Evolutionary conservation across 352 stramenopile species (phyloP), one percentile per base, ranked within the genome.

Genomic region (Phytophthora foliorum): DNA sequence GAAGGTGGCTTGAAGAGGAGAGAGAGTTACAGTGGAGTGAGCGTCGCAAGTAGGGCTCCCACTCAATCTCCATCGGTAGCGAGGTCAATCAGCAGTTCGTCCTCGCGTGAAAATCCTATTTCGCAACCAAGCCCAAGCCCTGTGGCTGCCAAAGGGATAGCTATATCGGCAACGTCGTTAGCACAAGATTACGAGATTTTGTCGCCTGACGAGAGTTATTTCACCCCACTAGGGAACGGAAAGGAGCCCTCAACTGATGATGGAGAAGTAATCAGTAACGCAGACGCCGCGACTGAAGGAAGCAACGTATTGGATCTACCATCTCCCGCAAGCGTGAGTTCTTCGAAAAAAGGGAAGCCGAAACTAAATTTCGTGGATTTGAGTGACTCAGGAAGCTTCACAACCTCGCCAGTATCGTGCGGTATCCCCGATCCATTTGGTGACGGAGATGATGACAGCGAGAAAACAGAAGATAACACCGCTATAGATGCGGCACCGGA

Each of bases 171-270:
- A 27, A 71, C 71, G 2, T 75, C 63, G 11, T 66, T 70, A 61
- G 57, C 57, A 13, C 69, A 77, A 60, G 72, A 78, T 25, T 72
- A 72, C 34, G 64, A 83, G 16, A 61, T 79, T 32, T 46, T 68
- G 19, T 73, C 54, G 16, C 57, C 54, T 10, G 42, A 71, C 3
- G 64, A 78, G 14, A 39, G 32, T 3, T 70, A 63, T 60, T 65
- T 57, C 27, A 69, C 57, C 19, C 54, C 60, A 8, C 3, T 11
- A 49, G 62, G n/a, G 24, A 77, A 72, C 45, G 61, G 36, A 2
- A 53, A 61, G 19, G 16, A 22, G 4, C 59, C 63, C 25, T 56
- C 34, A 46, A 49, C 2, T 16, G 53, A 56, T 59, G 56, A 31
- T 22, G 50, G 17, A 19, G 34, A 60, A 21, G 45, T 31, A 31